A percentile compares a stretch with the other conserved stretches of the same genome.
Conservation (phyloP, 2,329 filamentous ascomycete genomes). For the Penicillium sp. region DNA sequence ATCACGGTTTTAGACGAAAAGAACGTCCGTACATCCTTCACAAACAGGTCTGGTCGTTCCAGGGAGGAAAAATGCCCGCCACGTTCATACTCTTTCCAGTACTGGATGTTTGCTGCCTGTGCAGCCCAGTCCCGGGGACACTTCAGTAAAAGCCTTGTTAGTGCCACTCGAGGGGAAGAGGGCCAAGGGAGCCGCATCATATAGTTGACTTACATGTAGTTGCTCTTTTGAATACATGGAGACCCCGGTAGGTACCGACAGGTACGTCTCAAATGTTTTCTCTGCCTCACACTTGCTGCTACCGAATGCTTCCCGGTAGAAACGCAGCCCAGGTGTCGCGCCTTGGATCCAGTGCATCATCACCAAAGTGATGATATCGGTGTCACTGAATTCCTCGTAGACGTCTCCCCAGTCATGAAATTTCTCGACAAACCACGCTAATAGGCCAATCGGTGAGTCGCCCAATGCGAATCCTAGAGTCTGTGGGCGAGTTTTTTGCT, state of each 20-base stretch:
- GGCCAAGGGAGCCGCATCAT: too few relatives aligned
- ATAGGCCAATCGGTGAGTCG: constrained; percentile 33
- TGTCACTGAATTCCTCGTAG: constrained; percentile 25
- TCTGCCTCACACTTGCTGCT: constrained; percentile 12
- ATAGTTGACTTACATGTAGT: constrained; percentile 8
- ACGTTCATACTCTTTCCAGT: constrained; percentile 25
- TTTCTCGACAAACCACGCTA: constrained; percentile 35
- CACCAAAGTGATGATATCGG: constrained; percentile 34
- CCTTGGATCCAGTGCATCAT: constrained; percentile 33
- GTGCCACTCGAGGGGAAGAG: neutral
- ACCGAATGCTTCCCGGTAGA: constrained; percentile 20
- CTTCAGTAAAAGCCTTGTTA: neutral
- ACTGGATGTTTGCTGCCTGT: constrained; percentile 26
- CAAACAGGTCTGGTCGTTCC: constrained; percentile 15
- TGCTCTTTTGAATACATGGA: constrained; percentile 31
- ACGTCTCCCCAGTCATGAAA: constrained; percentile 25
- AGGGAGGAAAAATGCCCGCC: constrained; percentile 28
- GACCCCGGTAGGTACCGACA: constrained; percentile 23
- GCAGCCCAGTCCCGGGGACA: constrained; percentile 27
- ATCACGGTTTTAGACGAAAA: constrained; percentile 6
- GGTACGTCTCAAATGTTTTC: constrained; percentile 18
- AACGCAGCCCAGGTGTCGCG: constrained; percentile 15
- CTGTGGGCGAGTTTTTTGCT: constrained; percentile 25
- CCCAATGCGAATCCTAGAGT: constrained; percentile 29
- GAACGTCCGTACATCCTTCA: constrained; percentile 9